These are phyloP conservation scores for Ustilago bromivora DNA, from an alignment of 1,284 basidiomycete species.

Conservation along the genomic window DNA sequence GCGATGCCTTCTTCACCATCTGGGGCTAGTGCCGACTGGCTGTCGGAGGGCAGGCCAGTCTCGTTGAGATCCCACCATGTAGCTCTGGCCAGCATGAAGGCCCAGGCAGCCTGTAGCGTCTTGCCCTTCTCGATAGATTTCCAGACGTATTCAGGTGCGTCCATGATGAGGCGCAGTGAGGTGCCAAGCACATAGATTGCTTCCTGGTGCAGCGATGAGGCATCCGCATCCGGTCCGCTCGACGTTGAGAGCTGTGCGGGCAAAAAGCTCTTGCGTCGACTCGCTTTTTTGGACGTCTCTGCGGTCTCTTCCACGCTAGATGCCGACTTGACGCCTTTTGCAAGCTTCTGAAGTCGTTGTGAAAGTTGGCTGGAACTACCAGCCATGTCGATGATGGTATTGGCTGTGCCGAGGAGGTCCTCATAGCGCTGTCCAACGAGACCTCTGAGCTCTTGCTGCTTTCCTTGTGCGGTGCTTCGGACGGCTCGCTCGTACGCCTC, in stretches of 20 bases:
- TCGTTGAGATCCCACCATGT: conserved; percentile 49
- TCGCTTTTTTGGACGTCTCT: conserved; percentile 8
- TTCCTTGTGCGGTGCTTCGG: conserved; percentile 31
- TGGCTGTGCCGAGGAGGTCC: conserved; percentile 60
- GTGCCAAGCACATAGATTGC: conserved; percentile 50
- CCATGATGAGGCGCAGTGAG: conserved; percentile 55
- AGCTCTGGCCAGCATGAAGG: conserved; percentile 49
- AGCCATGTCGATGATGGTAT: conserved; percentile 61
- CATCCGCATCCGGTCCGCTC: conserved; percentile 1
- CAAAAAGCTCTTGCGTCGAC: conserved; percentile 35
- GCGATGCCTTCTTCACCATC: conserved; percentile 23
- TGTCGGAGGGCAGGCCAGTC: not conserved
- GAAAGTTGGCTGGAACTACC: conserved; percentile 45
- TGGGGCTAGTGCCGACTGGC: conserved; percentile 9
- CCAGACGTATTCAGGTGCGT: conserved; percentile 58
- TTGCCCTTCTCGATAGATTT: conserved; percentile 58
- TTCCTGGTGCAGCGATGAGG: conserved; percentile 31
- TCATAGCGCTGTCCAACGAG: conserved; percentile 61
- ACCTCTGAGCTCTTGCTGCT: conserved; percentile 48
- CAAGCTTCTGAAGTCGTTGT: conserved; percentile 34
- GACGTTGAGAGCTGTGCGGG: conserved; percentile 4
- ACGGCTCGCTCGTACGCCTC: conserved; percentile 44
- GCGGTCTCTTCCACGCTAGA: conserved; percentile 9
- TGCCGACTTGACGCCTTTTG: conserved; percentile 23
- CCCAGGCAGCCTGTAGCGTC: conserved; percentile 54